Base-by-base conservation (phyloP, 192 early-diverging fungal genomes). In the Phycomyces nitens region DNA sequence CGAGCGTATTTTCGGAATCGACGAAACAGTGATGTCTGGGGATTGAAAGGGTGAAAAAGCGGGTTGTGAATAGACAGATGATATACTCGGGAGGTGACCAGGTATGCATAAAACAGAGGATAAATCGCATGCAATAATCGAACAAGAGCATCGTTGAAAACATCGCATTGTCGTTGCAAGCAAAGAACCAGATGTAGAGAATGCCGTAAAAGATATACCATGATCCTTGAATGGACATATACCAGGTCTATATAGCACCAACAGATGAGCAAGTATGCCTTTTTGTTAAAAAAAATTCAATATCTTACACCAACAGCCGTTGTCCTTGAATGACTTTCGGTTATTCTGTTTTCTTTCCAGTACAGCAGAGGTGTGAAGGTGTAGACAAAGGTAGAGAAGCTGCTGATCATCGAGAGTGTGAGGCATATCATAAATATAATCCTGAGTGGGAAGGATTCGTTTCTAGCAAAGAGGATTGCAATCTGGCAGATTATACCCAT, bases 131-230 rank as follows among this genome's bases (percentile, higher is more conserved):
- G n/a, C 7, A 3, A 27, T 55, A 55, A 34, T 55, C 53, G 1
- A 55, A 34, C 16, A 55, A 24, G 16, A 55, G 22, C 26, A 55
- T 24, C 1, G 53, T 55, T 5, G 5, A 34, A 16, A 55, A 34
- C 15, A 6, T n/a, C 10, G 26, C 53, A 8, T 11, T 34, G 10
- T 24, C 34, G 3, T 55, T n/a, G n/a, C 53, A 55, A 34, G 29
- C 29, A 34, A 55, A 55, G 11, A 55, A 55, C 53, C 53, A 55
- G n/a, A 55, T 12, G 34, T 55, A 55, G 12, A 55, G 16, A 12
- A 34, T 23, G 7, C 53, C 53, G 29, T 23, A 55, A 15, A 23
- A 11, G 5, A 11, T 3, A 18, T 55, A 55, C 53, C 53, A 55
- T 5, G 34, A 34, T 38, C 4, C 26, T 55, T 55, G 53, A 5